Evolutionary conservation across 495 filamentous ascomycete species (phyloP).

Genomic region (Cercophora scortea): DNA sequence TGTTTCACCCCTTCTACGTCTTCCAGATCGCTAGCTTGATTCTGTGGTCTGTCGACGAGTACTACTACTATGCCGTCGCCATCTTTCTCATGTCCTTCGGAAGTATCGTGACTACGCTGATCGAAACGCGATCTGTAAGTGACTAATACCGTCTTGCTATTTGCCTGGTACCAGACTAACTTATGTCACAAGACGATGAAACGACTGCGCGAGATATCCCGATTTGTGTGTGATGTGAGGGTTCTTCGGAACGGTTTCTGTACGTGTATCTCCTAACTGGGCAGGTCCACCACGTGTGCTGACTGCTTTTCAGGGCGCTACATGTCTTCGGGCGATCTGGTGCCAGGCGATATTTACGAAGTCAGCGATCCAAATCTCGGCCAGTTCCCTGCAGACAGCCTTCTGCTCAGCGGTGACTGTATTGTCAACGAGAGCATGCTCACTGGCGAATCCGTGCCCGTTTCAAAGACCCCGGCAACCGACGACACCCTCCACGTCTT

Average conservation of each 20-base stretch:
- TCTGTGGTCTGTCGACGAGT: conserved; percentile 91
- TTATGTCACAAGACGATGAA: conserved; percentile 64
- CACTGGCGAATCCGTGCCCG: conserved; percentile 94
- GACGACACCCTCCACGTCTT: conserved; percentile 69
- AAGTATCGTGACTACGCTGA: conserved; percentile 80
- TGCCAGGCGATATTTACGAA: conserved; percentile 96
- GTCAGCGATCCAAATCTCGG: conserved; percentile 90
- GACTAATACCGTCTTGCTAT: not conserved
- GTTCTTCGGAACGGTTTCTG: conserved; percentile 93
- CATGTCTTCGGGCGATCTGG: conserved; percentile 77
- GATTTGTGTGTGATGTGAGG: conserved; percentile 90
- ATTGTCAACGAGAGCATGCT: conserved; percentile 99
- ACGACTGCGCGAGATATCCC: conserved; percentile 82
- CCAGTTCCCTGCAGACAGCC: conserved; percentile 90
- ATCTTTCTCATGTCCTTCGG: conserved; percentile 92
- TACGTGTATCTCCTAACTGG: conserved; percentile 33
- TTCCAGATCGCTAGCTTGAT: conserved; percentile 94
- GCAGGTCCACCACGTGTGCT: conserved; percentile 9
- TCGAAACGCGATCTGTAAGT: conserved; percentile 80
- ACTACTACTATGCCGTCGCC: conserved; percentile 94
- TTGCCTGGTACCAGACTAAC: conserved; percentile 5
- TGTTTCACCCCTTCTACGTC: conserved; percentile 95
- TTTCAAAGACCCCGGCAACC: conserved; percentile 84
- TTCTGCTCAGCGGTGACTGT: conserved; percentile 88
- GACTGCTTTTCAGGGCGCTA: conserved; percentile 59